Base-by-base conservation (phyloP, 768 basidiomycete genomes). In the Trametes elegans region DNA sequence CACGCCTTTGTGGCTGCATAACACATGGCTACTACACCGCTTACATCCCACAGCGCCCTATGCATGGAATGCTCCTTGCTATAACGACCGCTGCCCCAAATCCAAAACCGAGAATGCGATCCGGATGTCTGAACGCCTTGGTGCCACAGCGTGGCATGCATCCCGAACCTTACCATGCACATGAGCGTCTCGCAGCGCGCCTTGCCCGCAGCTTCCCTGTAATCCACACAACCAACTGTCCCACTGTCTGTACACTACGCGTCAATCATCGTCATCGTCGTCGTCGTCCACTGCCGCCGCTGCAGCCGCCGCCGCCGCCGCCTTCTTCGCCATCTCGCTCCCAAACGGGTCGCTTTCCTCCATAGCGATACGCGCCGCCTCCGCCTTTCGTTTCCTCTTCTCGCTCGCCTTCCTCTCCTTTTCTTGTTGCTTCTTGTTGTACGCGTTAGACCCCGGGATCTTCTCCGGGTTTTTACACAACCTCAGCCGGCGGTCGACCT, bases 401-500 rank as follows among this genome's bases (percentile, higher is more conserved):
- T 80, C 81, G 58, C 82, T 82, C 2, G 84, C 85, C 63, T 78
- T 80, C 49, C 74, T 80, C 62, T 90, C 89, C 53, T 85, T 83
- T 61, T 84, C 85, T n/a, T 77, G 82, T 60, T 82, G 84, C 67
- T 83, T 85, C 19, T 82, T 80, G 23, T 85, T 68, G 68, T 88
- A 93, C 3, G 90, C 88, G 57, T 83, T 86, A 58, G 85, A 96
- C n/a, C 93, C 94, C 11, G 85, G 83, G 5, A 96, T 86, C 70
- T 95, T 97, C 71, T 96, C 94, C 5, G 97, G 97, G 64, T 99
- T 98, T 68, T 93, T 91, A 76, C 96, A 98, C 32, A 88, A 65
- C 64, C 83, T 87, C 41, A 99, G 74, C 40, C 93, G 78, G 66
- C 87, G 81, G 69, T 99, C 97, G 7, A 98, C 87, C 64, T 90